phyloP scores from a whole-genome alignment of 495 filamentous ascomycete species.

The Cenococcum geophilum region DNA sequence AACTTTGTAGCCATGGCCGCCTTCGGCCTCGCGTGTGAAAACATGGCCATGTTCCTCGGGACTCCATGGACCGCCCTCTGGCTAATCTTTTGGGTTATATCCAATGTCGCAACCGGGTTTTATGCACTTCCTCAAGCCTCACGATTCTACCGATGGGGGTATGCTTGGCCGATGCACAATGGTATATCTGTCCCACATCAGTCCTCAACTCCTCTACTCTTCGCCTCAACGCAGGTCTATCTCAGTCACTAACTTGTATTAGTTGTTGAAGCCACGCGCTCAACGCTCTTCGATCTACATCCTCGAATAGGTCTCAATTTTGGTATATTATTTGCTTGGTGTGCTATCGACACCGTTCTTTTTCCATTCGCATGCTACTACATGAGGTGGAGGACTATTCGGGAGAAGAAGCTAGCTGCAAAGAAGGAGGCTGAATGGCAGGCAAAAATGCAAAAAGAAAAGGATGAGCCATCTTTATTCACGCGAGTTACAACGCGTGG shows the following conservation, averaged over 20 bases:
- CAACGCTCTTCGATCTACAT: constrained; percentile 57
- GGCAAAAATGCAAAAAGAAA: constrained; percentile 27
- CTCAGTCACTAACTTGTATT: neutral
- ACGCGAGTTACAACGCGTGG: constrained; percentile 19
- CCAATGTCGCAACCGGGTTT: constrained; percentile 61
- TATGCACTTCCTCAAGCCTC: constrained; percentile 56
- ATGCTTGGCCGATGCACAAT: constrained; percentile 66
- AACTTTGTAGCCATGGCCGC: constrained; percentile 67
- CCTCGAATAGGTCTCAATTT: constrained; percentile 60
- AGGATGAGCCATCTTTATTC: constrained; percentile 22
- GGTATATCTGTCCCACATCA: constrained; percentile 37
- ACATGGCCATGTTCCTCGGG: constrained; percentile 64
- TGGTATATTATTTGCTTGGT: constrained; percentile 58
- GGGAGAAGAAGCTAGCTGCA: constrained; percentile 16
- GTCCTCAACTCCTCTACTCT: neutral
- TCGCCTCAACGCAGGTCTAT: constrained; percentile 7
- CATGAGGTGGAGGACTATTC: constrained; percentile 20
- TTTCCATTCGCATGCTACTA: constrained; percentile 55
- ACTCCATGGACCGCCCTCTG: constrained; percentile 63
- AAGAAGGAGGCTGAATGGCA: constrained; percentile 21
- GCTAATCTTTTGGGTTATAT: constrained; percentile 73
- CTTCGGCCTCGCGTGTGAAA: constrained; percentile 63
- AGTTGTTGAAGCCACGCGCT: constrained; percentile 59
- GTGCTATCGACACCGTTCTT: constrained; percentile 48
- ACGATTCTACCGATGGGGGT: constrained; percentile 60